Conservation (phyloP, 257 asterid species). For the Thymus mandschuricus region DNA sequence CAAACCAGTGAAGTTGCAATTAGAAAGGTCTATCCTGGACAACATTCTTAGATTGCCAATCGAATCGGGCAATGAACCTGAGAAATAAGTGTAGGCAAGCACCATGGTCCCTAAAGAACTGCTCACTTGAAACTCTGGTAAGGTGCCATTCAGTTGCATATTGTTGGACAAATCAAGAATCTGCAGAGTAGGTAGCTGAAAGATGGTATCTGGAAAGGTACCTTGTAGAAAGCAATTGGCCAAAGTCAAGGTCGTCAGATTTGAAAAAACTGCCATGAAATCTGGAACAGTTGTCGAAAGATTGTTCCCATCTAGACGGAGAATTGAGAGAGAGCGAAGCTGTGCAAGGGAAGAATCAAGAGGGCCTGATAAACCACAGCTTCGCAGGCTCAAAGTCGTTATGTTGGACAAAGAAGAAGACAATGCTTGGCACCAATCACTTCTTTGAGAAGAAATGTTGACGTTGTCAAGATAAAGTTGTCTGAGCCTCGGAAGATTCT, state of each 20-base stretch:
- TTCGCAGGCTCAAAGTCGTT: conserved; percentile 49
- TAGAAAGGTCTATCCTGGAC: conserved; percentile 37
- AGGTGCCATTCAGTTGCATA: conserved; percentile 34
- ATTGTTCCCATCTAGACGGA: conserved; percentile 45
- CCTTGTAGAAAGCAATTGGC: conserved; percentile 47
- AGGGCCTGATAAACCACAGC: conserved; percentile 47
- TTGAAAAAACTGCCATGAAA: conserved; percentile 35
- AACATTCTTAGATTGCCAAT: conserved; percentile 42
- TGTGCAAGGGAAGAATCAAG: conserved; percentile 40
- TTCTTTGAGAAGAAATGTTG: conserved; percentile 38
- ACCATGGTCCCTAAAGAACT: conserved; percentile 40
- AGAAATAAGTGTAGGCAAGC: conserved; percentile 42
- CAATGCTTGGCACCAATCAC: conserved; percentile 44
- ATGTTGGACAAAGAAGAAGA: conserved; percentile 47
- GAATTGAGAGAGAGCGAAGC: conserved; percentile 43
- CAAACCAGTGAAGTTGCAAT: conserved; percentile 48
- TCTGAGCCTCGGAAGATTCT: conserved; percentile 41
- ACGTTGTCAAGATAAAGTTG: conserved; percentile 60
- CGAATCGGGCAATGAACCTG: conserved; percentile 48
- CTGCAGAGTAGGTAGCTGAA: conserved; percentile 42
- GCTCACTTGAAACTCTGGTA: conserved; percentile 36
- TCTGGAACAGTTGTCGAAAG: conserved; percentile 40
- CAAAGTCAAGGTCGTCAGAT: conserved; percentile 45
- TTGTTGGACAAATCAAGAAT: conserved; percentile 44
- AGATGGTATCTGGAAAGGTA: conserved; percentile 40